Percentiles rank a stretch among this genome's conserved stretches.
These are phyloP conservation scores for Candida yuanshanica DNA, from an alignment of 805 yeast genomes.

Conservation along the genomic window DNA sequence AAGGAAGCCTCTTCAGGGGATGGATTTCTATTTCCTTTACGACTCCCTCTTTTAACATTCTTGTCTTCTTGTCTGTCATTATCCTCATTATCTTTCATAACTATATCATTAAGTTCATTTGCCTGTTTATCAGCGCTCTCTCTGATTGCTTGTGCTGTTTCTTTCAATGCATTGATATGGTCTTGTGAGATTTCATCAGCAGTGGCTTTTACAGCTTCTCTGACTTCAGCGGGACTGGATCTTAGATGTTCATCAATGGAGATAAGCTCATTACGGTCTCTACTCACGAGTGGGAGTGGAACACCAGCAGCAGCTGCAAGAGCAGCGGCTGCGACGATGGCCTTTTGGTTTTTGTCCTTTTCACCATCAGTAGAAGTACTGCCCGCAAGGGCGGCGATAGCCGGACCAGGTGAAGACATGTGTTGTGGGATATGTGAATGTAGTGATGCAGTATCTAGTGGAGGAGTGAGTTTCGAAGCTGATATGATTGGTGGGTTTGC, in stretches of 20 bases:
- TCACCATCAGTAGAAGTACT: conserved; percentile 13
- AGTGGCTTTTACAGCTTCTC: conserved; percentile 5
- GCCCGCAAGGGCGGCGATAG: conserved; percentile 33
- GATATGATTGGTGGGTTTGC: conserved; percentile 15
- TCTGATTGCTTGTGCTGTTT: neutral
- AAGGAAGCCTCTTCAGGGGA: neutral
- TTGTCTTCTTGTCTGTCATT: conserved; percentile 2
- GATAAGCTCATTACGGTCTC: neutral
- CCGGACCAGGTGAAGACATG: conserved; percentile 41
- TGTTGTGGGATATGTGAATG: conserved; percentile 2
- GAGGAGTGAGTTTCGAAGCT: conserved; percentile 7
- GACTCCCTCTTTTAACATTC: conserved; percentile 1
- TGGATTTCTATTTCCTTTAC: conserved; percentile 9
- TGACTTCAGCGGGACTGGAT: conserved; percentile 1
- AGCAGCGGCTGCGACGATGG: conserved; percentile 77
- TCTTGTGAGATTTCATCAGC: conserved; percentile 2
- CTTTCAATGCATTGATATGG: neutral
- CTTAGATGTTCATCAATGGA: conserved; percentile 14
- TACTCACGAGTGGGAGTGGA: conserved; percentile 48
- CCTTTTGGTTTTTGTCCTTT: conserved; percentile 31
- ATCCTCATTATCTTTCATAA: conserved; percentile 1
- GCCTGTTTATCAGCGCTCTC: neutral
- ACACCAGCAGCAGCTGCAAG: conserved; percentile 76
- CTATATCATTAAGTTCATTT: neutral
- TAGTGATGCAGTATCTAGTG: neutral